Evolutionary conservation across 345 rosid species (phyloP), one percentile per base, ranked within the genome.

Genomic region (Acer negundo): DNA sequence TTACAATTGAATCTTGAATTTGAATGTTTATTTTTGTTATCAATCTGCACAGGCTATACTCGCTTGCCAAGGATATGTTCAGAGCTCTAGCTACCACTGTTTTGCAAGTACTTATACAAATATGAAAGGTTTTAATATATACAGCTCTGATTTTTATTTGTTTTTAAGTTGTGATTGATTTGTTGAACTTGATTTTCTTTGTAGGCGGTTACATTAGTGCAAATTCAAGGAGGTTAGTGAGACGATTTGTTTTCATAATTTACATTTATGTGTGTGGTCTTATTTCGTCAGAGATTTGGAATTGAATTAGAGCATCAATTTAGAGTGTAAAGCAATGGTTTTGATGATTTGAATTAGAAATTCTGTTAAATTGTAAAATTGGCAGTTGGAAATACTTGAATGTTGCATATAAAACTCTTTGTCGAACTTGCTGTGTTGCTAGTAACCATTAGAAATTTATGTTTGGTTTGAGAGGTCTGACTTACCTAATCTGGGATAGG

Each of bases 51-150:
- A 75, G 77, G 70, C 51, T 49, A n/a, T 64, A 47, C 11, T 49
- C 26, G 22, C 70, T 75, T 65, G 77, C 62, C 55, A 31, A 64
- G 77, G 77, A 19, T 28, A 64, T 75, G 49, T 75, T 31, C 77
- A 75, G 69, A 28, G 70, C 15, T 65, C 77, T 28, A 31, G 70
- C 62, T 75, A 49, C 70, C 63, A 65, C 70, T 47, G 55, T 75
- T 75, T 64, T 28, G 31, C 77, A 64, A 71, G 77, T 64, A 47
- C 19, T 64, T 22, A 28, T 9, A 17, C 42, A 19, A 6, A 49
- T 13, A 9, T 20, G n/a, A 31, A 53, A 51, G 2, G 23, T 28
- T 17, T 12, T 49, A 6, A 28, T 20, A 17, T 28, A 28, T 26
- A 31, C 11, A 7, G 22, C 26, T 16, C 26, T 16, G 7, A 15